Percentiles rank a stretch among this genome's conserved stretches.
These are phyloP conservation scores for Aurantiochytrium sp. DNA, from an alignment of 108 stramenopile species.

Conservation along the genomic window DNA sequence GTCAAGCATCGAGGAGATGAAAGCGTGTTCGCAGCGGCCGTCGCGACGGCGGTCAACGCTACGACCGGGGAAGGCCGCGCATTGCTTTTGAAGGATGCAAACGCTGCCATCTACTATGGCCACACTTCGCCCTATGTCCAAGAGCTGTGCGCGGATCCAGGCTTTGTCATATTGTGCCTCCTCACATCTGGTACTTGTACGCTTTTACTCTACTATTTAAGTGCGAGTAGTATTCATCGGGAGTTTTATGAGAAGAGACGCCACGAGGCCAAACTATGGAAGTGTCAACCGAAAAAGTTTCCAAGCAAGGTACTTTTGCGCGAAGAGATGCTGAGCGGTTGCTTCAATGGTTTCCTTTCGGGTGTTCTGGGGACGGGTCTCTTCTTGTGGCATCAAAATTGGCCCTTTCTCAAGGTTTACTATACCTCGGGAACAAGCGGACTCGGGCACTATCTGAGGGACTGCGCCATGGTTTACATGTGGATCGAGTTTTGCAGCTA, in stretches of 20 bases:
- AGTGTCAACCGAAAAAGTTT: neutral
- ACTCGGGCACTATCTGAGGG: neutral
- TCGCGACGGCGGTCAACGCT: too few species aligned
- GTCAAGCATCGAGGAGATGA: neutral
- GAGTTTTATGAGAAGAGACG: neutral
- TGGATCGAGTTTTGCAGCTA: slow-evolving; percentile 22
- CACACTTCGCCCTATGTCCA: neutral
- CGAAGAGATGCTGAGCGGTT: neutral
- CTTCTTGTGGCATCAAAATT: neutral
- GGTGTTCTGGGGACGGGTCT: neutral
- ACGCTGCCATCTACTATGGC: neutral
- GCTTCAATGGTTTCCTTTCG: neutral
- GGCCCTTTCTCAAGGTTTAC: neutral
- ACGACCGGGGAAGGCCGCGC: too few species aligned
- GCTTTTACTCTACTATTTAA: neutral
- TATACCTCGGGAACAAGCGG: neutral
- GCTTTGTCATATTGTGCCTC: neutral
- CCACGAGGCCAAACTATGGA: neutral
- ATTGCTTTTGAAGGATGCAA: neutral
- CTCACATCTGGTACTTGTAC: neutral
- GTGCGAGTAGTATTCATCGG: neutral
- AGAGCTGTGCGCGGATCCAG: neutral
- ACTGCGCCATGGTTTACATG: neutral
- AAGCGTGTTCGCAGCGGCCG: too few species aligned
- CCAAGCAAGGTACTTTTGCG: neutral